These are phyloP conservation scores for Cryptosporidium bovis DNA, from an alignment of 169 alveolate species.

Conservation along the genomic window DNA sequence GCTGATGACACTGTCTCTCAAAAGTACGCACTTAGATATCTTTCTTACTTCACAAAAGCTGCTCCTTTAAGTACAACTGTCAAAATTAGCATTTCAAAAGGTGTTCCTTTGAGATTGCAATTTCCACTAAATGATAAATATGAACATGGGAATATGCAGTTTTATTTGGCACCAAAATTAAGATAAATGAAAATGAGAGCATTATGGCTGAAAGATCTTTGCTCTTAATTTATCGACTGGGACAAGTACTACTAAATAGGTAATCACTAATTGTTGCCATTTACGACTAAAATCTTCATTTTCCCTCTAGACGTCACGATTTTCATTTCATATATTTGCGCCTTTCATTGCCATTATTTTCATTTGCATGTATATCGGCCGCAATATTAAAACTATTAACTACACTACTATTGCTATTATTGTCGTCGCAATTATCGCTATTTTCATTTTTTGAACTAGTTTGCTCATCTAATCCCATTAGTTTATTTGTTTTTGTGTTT, in stretches of 20 bases:
- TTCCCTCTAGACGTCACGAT: too few relatives aligned
- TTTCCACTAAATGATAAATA: slow-evolving; percentile 62
- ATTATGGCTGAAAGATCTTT: background rate
- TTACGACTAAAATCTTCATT: too few relatives aligned
- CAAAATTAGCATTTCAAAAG: slow-evolving; percentile 85
- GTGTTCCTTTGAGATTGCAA: slow-evolving; percentile 82
- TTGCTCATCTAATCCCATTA: too few relatives aligned
- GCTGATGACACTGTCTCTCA: slow-evolving; percentile 85
- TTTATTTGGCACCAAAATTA: slow-evolving; percentile 69
- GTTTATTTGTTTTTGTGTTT: too few relatives aligned
- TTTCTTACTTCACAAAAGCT: slow-evolving; percentile 85
- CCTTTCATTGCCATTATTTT: too few relatives aligned
- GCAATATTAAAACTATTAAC: too few relatives aligned
- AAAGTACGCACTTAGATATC: slow-evolving; percentile 85
- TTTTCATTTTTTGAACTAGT: too few relatives aligned
- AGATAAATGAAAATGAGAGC: slow-evolving; percentile 4
- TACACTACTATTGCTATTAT: too few relatives aligned
- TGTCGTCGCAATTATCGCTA: too few relatives aligned
- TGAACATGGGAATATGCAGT: slow-evolving; percentile 68
- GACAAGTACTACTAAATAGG: background rate
- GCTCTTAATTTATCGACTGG: too few relatives aligned
- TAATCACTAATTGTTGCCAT: slow-evolving; percentile 1
- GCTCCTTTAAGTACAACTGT: slow-evolving; percentile 86
- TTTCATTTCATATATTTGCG: too few relatives aligned
- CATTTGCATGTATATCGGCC: too few relatives aligned